Evolutionary conservation across 257 asterid species (phyloP).

Genomic region (Petrea volubilis): DNA sequence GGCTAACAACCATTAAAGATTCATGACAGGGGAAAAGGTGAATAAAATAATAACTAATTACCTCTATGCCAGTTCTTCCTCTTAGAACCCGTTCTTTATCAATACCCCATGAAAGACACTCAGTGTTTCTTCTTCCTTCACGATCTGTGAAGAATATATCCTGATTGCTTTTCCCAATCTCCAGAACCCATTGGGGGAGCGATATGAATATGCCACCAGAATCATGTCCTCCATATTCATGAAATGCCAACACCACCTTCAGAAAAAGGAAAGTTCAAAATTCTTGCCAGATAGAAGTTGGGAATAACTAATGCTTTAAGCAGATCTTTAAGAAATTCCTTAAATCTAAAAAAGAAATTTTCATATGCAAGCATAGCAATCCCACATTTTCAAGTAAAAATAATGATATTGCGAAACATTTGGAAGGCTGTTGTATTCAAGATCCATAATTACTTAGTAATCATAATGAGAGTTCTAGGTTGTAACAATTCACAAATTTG

Average conservation of each 20-base stretch:
- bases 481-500: not conserved
- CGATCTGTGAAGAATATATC: constrained; percentile 81
- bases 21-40: constrained; percentile 6
- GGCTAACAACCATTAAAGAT: not conserved
- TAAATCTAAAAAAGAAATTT: not conserved
- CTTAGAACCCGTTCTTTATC: constrained; percentile 72
- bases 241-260: constrained; percentile 77
- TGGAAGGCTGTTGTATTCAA: constrained; percentile 4
- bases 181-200: constrained; percentile 82
- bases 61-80: constrained; percentile 83
- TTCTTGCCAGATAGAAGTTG: constrained; percentile 11
- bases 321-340: not conserved
- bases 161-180: constrained; percentile 71
- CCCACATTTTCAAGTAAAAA: not conserved
- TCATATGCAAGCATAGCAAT: not conserved
- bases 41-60: constrained; percentile 24
- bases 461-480: not conserved
- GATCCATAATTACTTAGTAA: not conserved
- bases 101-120: constrained; percentile 80
- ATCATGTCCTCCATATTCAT: constrained; percentile 71
- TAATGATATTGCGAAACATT: not conserved
- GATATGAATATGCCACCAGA: constrained; percentile 55
- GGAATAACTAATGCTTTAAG: constrained; percentile 2
- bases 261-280: constrained; percentile 17
- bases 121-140: constrained; percentile 77